Conservation (phyloP, 2,329 filamentous ascomycete species). For the Claviceps lovelessii region DNA sequence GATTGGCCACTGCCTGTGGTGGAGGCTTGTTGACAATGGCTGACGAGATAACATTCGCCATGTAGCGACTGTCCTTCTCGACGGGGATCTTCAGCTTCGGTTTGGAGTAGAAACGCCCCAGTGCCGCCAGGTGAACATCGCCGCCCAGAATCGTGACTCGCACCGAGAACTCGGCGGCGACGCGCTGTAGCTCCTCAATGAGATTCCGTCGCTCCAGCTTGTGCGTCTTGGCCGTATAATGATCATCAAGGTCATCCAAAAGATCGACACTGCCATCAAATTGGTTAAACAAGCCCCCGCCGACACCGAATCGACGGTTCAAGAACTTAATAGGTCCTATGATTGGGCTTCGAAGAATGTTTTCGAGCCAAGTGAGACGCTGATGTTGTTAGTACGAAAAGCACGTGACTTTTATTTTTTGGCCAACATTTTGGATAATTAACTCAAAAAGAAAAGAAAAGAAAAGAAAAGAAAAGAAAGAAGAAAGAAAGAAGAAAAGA, state of each 20-base stretch:
- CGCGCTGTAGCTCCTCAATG: slow-evolving; percentile 65
- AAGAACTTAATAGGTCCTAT: slow-evolving; percentile 81
- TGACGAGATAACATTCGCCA: slow-evolving; percentile 86
- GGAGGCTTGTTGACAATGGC: slow-evolving; percentile 94
- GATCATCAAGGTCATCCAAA: slow-evolving; percentile 84
- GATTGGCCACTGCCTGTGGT: slow-evolving; percentile 73
- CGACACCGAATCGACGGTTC: slow-evolving; percentile 77
- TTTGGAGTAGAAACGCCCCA: slow-evolving; percentile 91
- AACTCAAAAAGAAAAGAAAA: no score
- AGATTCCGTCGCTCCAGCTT: slow-evolving; percentile 73
- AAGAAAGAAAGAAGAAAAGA: no score
- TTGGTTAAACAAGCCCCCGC: slow-evolving; percentile 77
- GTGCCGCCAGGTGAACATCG: slow-evolving; percentile 81
- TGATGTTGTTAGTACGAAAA: slow-evolving; percentile 16
- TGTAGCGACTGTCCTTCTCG: slow-evolving; percentile 80
- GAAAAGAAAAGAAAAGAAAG: no score
- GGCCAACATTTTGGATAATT: no score
- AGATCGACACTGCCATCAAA: slow-evolving; percentile 92
- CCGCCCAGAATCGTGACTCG: slow-evolving; percentile 86
- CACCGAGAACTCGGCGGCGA: slow-evolving; percentile 75
- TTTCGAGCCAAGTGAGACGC: slow-evolving; percentile 92
- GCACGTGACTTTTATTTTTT: background rate
- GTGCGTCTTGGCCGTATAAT: slow-evolving; percentile 86
- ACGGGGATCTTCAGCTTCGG: slow-evolving; percentile 62
- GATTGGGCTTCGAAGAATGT: slow-evolving; percentile 71